A percentile compares a stretch with the other conserved stretches of the same genome.
phyloP scores from a whole-genome alignment of 2,329 filamentous ascomycete species.

The Rhinocladiella mackenziei region DNA sequence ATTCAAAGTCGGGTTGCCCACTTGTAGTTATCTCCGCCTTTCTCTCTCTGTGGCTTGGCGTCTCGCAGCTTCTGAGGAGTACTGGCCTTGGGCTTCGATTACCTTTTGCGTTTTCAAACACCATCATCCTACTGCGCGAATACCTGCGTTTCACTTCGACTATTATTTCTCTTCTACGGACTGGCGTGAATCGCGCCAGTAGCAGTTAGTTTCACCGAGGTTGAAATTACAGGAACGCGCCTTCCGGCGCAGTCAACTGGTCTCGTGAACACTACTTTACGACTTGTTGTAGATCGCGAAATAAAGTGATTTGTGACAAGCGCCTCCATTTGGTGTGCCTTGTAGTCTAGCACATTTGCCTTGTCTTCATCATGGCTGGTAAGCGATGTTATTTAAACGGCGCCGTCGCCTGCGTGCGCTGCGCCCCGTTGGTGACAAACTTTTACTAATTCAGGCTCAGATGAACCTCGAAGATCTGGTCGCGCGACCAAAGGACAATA shows the following conservation, averaged over 20 bases:
- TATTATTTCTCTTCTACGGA: too few species aligned
- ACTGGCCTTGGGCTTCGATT: neutral
- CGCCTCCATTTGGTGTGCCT: constrained; percentile 10
- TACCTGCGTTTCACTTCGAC: too few species aligned
- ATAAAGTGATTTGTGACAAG: constrained; percentile 25
- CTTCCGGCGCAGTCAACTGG: constrained; percentile 12
- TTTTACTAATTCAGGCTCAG: constrained; percentile 38
- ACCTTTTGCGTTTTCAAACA: too few species aligned
- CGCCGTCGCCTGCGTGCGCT: constrained; percentile 2
- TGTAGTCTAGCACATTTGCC: constrained; percentile 18
- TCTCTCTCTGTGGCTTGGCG: constrained; percentile 6
- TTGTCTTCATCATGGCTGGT: constrained; percentile 53
- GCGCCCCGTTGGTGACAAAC: neutral
- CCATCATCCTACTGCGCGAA: neutral
- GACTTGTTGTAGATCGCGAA: constrained; percentile 27
- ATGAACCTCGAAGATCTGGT: constrained; percentile 88
- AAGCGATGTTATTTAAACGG: constrained; percentile 46
- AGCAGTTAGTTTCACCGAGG: constrained; percentile 13
- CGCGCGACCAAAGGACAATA: constrained; percentile 96
- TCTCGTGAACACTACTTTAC: constrained; percentile 19
- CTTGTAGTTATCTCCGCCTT: constrained; percentile 2
- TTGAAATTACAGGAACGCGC: constrained; percentile 3
- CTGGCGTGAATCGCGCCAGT: neutral
- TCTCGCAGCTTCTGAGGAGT: constrained; percentile 11
- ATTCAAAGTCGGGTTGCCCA: too few species aligned